Base-by-base conservation (phyloP, 2,329 filamentous ascomycete genomes). In the Colletotrichum liriopes region DNA sequence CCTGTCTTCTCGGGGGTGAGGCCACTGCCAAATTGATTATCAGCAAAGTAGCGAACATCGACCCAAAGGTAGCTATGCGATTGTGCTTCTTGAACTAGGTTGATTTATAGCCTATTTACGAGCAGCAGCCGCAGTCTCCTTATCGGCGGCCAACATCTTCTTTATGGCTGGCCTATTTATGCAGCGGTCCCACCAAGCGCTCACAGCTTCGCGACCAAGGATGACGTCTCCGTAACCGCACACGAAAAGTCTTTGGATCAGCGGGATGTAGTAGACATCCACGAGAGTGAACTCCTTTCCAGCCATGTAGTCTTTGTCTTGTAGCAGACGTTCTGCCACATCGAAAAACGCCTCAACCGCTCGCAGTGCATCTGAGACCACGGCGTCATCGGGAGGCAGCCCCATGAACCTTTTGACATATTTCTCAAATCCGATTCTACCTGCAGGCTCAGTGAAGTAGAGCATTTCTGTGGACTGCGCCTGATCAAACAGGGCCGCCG, bases 191-290 rank as follows among this genome's bases (percentile, higher is more conserved):
- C 83, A 85, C 83, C 83, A 85, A 74, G 78, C 81, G 74, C 74
- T 79, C 61, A 85, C 81, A 71, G 79, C 79, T 74, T 80, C 71
- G 61, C 82, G 82, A 71, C 78, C 76, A 51, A 74, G 41, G 67
- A 85, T 75, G 35, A 84, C 12, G 64, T 84, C 80, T 74, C 77
- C 79, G 39, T 82, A 81, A 20, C 83, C 84, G 68, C 80, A 81
- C 9, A 77, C 81, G 70, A 85, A 82, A 71, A 86, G 80, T 73
- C 83, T 82, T 67, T 81, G 80, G 20, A 86, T 79, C 72, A 84
- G 73, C 6, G 84, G 84, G 75, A 86, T 83, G 73, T 87, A 86
- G 78, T 83, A 84, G 74, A 87, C 84, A 76, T 87, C 85, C 49
- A 78, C 77, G 16, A 86, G 81, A 41, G 81, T 83, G 73, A 85